Evolutionary conservation across 1,284 basidiomycete species (phyloP), one percentile per base, ranked within the genome.

Genomic region (Blastosporella zonata): DNA sequence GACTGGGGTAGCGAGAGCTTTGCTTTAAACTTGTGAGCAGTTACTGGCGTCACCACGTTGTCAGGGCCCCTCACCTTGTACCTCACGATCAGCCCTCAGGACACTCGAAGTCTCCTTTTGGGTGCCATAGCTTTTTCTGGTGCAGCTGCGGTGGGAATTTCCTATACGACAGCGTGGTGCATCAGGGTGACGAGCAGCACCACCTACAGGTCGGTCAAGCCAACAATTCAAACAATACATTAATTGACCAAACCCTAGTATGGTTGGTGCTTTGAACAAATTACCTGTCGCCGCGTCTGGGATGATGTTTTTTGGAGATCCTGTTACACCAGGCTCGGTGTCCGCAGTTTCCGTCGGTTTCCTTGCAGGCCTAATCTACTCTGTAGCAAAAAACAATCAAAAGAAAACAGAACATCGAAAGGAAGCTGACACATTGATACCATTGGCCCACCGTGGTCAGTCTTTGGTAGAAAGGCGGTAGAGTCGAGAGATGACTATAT

Each of bases 251-350:
- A 39, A 23, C 6, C 20, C 53, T 65, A 94, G 91, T 59, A 99
- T 99, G 97, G 95, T 98, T 44, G 97, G 97, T 6, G 97, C 97
- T 0, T 71, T 99, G 59, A 99, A 99, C 77, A 99, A 99, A 73
- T 79, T 99, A 12, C 97, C 97, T 15, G 91, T 99, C 29, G 97
- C 97, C 6, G 93, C 93, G 15, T 94, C 91, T 21, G 94, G 94
- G 10, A 93, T 98, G 88, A 67, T 97, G 52, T 96, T 97, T 74
- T 96, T 97, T 66, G 92, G 92, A 34, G 95, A 99, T 68, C 69
- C 82, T 12, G 87, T 92, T 29, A 96, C 91, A 4, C 67, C 87
- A 54, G 91, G 93, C 31, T 95, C 90, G 21, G 88, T 97, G 38
- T 86, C 87, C 9, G 94, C 95, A 25, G 87, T 99, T 47, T 71